These are phyloP conservation scores for Arabidopsis hybrid DNA, from an alignment of 441 rosid genomes.

Conservation along the genomic window DNA sequence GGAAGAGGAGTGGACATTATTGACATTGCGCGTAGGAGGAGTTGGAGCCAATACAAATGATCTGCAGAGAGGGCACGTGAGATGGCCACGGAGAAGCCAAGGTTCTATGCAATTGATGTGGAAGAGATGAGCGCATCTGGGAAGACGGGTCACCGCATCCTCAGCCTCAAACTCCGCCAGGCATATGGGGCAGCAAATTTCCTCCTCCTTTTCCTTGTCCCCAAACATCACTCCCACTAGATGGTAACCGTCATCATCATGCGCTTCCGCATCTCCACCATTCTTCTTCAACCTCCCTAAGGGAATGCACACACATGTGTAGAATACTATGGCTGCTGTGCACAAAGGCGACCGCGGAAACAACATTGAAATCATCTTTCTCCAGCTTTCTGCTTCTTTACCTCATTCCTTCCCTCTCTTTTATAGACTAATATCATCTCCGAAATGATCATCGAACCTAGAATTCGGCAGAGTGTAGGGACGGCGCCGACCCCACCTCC, in stretches of 20 bases:
- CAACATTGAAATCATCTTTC: slow-evolving; percentile 54
- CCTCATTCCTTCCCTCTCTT: slow-evolving; percentile 9
- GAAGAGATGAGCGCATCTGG: slow-evolving; percentile 63
- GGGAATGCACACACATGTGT: slow-evolving; percentile 61
- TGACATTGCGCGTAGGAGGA: slow-evolving; percentile 4
- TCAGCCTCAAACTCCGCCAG: slow-evolving; percentile 57
- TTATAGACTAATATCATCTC: slow-evolving; percentile 30
- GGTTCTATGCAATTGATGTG: slow-evolving; percentile 63
- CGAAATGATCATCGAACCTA: slow-evolving; percentile 34
- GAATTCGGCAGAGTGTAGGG: slow-evolving; percentile 49
- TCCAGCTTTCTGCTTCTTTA: slow-evolving; percentile 14
- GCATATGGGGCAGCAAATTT: slow-evolving; percentile 70
- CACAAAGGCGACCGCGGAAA: slow-evolving; percentile 52
- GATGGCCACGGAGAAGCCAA: slow-evolving; percentile 62
- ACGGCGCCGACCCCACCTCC: slow-evolving; percentile 69
- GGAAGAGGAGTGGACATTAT: not conserved
- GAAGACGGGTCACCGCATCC: slow-evolving; percentile 59
- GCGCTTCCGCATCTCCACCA: slow-evolving; percentile 18
- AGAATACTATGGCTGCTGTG: slow-evolving; percentile 58
- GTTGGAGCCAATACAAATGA: slow-evolving; percentile 47
- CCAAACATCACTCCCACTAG: slow-evolving; percentile 47
- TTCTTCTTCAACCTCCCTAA: slow-evolving; percentile 35
- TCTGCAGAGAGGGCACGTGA: slow-evolving; percentile 83
- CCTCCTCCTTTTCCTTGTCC: slow-evolving; percentile 44
- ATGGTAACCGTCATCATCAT: slow-evolving; percentile 23